Percentiles rank a stretch among this genome's conserved stretches.
These are phyloP conservation scores for Sparassis latifolia DNA, from an alignment of 1,284 basidiomycete species.

Conservation along the genomic window DNA sequence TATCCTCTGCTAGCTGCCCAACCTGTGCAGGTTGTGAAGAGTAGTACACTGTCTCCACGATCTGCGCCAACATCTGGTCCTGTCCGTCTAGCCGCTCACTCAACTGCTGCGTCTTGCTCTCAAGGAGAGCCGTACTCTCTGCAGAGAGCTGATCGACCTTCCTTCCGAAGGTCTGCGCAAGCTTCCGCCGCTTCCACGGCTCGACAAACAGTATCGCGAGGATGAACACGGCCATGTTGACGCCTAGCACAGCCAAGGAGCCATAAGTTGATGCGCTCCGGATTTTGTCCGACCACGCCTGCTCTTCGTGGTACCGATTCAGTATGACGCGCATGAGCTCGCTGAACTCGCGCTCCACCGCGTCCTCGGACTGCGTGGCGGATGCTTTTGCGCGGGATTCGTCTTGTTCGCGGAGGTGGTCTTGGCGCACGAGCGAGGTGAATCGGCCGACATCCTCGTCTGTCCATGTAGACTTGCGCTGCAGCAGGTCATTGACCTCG, in stretches of 20 bases:
- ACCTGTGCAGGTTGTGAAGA: slow-evolving; percentile 9
- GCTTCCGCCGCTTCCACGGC: slow-evolving; percentile 83
- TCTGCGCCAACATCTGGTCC: slow-evolving; percentile 27
- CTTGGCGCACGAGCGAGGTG: slow-evolving; percentile 80
- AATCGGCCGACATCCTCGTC: slow-evolving; percentile 79
- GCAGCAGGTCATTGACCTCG: slow-evolving; percentile 85
- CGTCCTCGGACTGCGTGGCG: slow-evolving; percentile 64
- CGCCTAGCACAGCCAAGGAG: slow-evolving; percentile 71
- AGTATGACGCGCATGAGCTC: slow-evolving; percentile 84
- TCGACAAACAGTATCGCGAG: slow-evolving; percentile 85
- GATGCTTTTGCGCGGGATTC: slow-evolving; percentile 64
- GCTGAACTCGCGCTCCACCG: slow-evolving; percentile 80
- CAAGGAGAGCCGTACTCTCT: slow-evolving; percentile 28
- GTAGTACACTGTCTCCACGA: slow-evolving; percentile 24
- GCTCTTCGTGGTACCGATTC: slow-evolving; percentile 90
- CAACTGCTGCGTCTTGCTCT: slow-evolving; percentile 36
- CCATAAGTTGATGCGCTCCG: slow-evolving; percentile 89
- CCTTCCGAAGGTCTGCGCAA: slow-evolving; percentile 84
- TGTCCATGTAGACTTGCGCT: slow-evolving; percentile 85
- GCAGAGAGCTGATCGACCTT: slow-evolving; percentile 72
- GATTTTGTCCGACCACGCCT: slow-evolving; percentile 97
- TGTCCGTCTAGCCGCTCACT: slow-evolving; percentile 47
- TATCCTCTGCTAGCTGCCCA: too few relatives aligned
- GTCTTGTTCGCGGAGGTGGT: slow-evolving; percentile 77
- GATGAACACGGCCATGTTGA: slow-evolving; percentile 86